These are phyloP conservation scores for Schoenoplectus triqueter DNA, from an alignment of 202 grass and related monocot genomes.

Conservation along the genomic window DNA sequence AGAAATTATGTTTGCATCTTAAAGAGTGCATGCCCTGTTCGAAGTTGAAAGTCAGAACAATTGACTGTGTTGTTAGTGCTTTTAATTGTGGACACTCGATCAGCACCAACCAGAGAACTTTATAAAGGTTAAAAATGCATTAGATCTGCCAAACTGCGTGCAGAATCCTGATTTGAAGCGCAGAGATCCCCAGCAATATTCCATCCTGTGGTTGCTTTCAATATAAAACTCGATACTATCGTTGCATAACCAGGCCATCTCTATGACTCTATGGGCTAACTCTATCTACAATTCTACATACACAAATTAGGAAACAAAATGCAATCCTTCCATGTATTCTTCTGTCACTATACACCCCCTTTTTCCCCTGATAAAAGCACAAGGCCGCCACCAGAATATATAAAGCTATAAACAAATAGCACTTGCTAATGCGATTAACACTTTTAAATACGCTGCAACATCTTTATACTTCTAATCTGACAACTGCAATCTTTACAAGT, in stretches of 20 bases:
- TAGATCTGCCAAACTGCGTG: not conserved
- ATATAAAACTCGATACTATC: not conserved
- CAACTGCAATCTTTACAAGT: too few species aligned
- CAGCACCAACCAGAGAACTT: not conserved
- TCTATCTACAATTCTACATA: too few species aligned
- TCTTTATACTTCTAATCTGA: too few species aligned
- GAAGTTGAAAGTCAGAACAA: too few species aligned
- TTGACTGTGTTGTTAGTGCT: not conserved
- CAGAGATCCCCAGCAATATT: not conserved
- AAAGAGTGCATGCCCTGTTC: too few species aligned
- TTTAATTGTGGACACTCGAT: not conserved
- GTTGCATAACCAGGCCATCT: not conserved
- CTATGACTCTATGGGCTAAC: too few species aligned
- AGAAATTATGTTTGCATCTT: too few species aligned
- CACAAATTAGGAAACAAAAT: not conserved
- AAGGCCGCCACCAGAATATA: not conserved
- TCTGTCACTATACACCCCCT: not conserved
- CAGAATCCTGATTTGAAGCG: constrained; percentile 5
- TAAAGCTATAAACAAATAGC: too few species aligned
- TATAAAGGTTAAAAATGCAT: not conserved
- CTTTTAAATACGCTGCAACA: too few species aligned
- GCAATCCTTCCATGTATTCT: not conserved
- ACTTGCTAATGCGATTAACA: not conserved
- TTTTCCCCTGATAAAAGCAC: not conserved
- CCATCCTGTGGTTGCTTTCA: not conserved